Evolutionary conservation across 805 yeast species (phyloP).

Genomic region (Starmerella floricola): DNA sequence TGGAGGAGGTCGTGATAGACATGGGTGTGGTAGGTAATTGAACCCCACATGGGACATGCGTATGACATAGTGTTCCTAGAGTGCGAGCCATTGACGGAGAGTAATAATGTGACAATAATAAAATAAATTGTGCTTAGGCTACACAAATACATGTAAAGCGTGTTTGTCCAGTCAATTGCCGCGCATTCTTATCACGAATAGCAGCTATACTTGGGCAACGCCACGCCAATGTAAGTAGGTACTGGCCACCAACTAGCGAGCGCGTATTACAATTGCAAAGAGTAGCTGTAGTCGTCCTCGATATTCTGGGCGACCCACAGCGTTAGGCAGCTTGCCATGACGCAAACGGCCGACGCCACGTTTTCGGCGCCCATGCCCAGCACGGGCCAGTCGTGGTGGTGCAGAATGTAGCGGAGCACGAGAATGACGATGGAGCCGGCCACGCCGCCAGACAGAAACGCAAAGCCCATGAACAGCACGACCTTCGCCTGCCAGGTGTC

Average conservation of each 20-base stretch:
- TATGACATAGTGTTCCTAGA: background rate
- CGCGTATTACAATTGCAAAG: constrained; percentile 63
- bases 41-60: too few species aligned
- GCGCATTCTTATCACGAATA: too few species aligned
- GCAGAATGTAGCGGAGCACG: constrained; percentile 65
- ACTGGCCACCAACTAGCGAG: too few species aligned
- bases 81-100: too few species aligned
- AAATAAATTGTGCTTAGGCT: too few species aligned
- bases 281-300: constrained; percentile 91
- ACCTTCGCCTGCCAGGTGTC: constrained; percentile 92
- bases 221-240: too few species aligned
- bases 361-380: constrained; percentile 89
- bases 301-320: constrained; percentile 92
- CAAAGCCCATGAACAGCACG: constrained; percentile 81
- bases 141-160: too few species aligned
- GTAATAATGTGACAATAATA: too few species aligned
- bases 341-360: constrained; percentile 62
- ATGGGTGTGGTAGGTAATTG: too few species aligned
- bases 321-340: constrained; percentile 78
- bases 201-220: too few species aligned
- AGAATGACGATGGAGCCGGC: constrained; percentile 86
- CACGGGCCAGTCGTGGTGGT: constrained; percentile 68
- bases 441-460: constrained; percentile 83
- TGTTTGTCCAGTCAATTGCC: too few species aligned
- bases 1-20: too few species aligned